These are phyloP conservation scores for Coprinopsis cinerea DNA, from an alignment of 768 basidiomycete genomes.

Conservation along the genomic window DNA sequence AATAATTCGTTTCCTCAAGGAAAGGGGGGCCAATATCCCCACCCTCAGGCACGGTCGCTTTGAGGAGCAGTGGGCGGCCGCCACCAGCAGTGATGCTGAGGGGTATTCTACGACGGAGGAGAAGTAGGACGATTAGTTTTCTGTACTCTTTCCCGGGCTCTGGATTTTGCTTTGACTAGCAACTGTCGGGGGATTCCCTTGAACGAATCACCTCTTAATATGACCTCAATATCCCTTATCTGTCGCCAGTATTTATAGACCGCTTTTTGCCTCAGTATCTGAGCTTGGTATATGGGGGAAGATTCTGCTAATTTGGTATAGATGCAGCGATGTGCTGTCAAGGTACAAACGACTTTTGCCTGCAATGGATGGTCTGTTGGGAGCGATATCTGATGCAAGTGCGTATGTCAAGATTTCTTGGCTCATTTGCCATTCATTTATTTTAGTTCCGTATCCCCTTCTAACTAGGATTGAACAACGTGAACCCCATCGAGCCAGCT, in stretches of 20 bases:
- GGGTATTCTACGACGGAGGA: constrained; percentile 29
- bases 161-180: neutral
- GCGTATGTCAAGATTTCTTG: neutral
- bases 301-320: neutral
- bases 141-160: too few species aligned
- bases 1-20: constrained; percentile 64
- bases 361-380: neutral
- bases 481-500: too few species aligned
- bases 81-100: constrained; percentile 57
- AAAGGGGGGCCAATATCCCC: constrained; percentile 67
- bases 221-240: too few species aligned
- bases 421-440: too few species aligned
- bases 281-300: neutral
- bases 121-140: constrained; percentile 12
- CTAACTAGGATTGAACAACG: too few species aligned
- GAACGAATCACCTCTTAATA: too few species aligned
- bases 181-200: too few species aligned
- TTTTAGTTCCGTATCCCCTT: too few species aligned
- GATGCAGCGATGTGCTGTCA: neutral
- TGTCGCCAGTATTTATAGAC: neutral
- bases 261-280: too few species aligned
- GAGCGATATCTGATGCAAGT: neutral
- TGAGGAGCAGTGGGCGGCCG: constrained; percentile 61
- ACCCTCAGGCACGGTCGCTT: constrained; percentile 37
- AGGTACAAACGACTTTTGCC: neutral